A percentile compares a stretch with the other conserved stretches of the same genome.
Conservation (phyloP, 2,329 filamentous ascomycete genomes). For the Sarocladiaceae sp. region DNA sequence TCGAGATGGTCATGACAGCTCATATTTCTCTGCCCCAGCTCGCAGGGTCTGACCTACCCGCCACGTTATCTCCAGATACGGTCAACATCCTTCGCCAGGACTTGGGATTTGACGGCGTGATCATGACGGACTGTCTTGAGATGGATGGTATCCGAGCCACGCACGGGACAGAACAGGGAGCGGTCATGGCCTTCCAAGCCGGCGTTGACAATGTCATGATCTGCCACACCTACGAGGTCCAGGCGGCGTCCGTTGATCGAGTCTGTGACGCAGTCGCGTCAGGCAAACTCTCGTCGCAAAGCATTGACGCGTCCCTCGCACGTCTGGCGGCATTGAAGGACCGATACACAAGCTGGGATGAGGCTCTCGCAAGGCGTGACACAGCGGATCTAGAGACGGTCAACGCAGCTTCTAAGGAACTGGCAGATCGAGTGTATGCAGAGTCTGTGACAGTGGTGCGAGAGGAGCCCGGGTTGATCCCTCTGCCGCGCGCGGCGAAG, state of each 20-base stretch:
- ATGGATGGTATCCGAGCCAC: conserved; percentile 21
- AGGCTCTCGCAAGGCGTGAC: conserved; percentile 12
- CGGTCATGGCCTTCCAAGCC: conserved; percentile 19
- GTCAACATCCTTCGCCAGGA: conserved; percentile 18
- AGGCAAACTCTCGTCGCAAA: conserved; percentile 13
- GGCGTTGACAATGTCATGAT: conserved; percentile 23
- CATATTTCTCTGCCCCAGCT: conserved; percentile 20
- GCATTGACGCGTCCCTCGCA: conserved; percentile 15
- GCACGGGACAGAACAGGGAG: conserved; percentile 18
- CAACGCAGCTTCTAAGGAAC: conserved; percentile 13
- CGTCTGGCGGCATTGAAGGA: conserved; percentile 16
- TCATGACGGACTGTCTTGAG: conserved; percentile 21
- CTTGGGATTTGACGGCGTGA: conserved; percentile 16
- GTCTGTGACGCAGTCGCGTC: conserved; percentile 16
- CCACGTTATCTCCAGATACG: conserved; percentile 18
- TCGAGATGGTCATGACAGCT: conserved; percentile 23
- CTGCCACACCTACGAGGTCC: conserved; percentile 20
- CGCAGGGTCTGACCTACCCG: conserved; percentile 14
- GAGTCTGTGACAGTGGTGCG: conserved; percentile 18
- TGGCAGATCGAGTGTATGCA: conserved; percentile 16
- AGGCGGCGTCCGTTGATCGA: conserved; percentile 18
- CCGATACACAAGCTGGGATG: conserved; percentile 17
- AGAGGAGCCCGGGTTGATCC: conserved; percentile 13
- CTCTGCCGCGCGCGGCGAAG: conserved; percentile 12
- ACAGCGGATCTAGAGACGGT: conserved; percentile 12